Evolutionary conservation across 208 protist genomes (phyloP), one percentile per base, ranked within the genome.

Genomic region (Acanthamoeba triangularis): DNA sequence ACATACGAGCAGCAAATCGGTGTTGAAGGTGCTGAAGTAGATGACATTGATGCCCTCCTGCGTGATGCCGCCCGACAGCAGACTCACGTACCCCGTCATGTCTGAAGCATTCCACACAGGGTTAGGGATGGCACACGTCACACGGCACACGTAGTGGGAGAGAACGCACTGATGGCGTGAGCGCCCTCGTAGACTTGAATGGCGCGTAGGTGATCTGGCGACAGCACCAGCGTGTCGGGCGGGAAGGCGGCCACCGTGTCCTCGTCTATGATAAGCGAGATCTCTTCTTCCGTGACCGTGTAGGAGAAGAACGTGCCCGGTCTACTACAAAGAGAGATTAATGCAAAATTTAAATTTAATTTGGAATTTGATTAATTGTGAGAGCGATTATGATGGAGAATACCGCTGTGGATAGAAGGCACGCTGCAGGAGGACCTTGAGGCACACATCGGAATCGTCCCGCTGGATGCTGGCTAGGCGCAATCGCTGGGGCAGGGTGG

Each of bases 121-220:
- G n/a, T n/a, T 33, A 69, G 7, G n/a, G 28, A 28, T 25, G 8
- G 28, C 11, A 16, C 10, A 49, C 13, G 25, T 7, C 7, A 54
- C 7, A 11, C 7, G 49, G 30, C 5, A 90, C 5, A 90, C 7
- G 23, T 37, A 63, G 82, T 5, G 35, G 6, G 4, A 63, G 47
- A 33, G 72, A 84, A 35, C 37, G 61, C 28, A 94, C 90, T 94
- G 90, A 94, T 94, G 20, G 90, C 90, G 3, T 94, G 65, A 25
- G 90, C 63, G 90, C 90, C 90, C 33, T 94, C 90, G 41, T 94
- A 94, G 33, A 94, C 90, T 33, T 94, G 90, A 25, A 94, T 94
- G 41, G 90, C 90, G 44, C 90, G 90, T 3, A 74, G 35, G 63
- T 25, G 30, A 41, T 56, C 65, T 4, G 90, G 90, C 28, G 65